phyloP scores from a whole-genome alignment of 2,329 filamentous ascomycete species.

The Ophiostoma ulmi region DNA sequence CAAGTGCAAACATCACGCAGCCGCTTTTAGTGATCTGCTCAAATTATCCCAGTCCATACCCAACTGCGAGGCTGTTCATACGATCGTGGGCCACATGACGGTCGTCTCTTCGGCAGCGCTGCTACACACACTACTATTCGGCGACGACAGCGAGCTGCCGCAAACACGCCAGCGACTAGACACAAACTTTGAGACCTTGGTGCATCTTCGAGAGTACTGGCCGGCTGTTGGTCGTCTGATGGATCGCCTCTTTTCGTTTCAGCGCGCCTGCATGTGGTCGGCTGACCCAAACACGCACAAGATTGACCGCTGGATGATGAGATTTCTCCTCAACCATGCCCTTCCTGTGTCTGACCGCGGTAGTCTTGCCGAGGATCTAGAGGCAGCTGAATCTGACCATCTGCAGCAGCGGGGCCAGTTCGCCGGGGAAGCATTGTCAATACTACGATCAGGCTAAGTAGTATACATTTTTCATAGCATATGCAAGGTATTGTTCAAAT shows the following conservation, averaged over 20 bases:
- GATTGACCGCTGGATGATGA: conserved; percentile 10
- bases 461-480: neutral
- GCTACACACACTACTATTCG: conserved; percentile 2
- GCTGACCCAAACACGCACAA: conserved; percentile 14
- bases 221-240: conserved; percentile 8
- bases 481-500: no score
- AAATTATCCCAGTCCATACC: neutral
- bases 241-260: conserved; percentile 9
- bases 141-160: conserved; percentile 2
- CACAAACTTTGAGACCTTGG: conserved; percentile 7
- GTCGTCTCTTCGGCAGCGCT: conserved; percentile 9
- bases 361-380: conserved; percentile 9
- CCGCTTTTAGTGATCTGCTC: conserved; percentile 11
- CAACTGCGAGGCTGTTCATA: conserved; percentile 12
- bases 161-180: neutral
- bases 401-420: conserved; percentile 14
- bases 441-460: neutral
- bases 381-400: neutral
- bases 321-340: conserved; percentile 1
- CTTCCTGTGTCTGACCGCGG: conserved; percentile 10
- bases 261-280: conserved; percentile 14
- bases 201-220: conserved; percentile 6
- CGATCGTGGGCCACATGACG: conserved; percentile 8
- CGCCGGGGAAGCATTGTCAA: conserved; percentile 5
- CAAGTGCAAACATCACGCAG: conserved; percentile 12